Conservation (phyloP, 805 yeast genomes). For the Starmerella stellata region DNA sequence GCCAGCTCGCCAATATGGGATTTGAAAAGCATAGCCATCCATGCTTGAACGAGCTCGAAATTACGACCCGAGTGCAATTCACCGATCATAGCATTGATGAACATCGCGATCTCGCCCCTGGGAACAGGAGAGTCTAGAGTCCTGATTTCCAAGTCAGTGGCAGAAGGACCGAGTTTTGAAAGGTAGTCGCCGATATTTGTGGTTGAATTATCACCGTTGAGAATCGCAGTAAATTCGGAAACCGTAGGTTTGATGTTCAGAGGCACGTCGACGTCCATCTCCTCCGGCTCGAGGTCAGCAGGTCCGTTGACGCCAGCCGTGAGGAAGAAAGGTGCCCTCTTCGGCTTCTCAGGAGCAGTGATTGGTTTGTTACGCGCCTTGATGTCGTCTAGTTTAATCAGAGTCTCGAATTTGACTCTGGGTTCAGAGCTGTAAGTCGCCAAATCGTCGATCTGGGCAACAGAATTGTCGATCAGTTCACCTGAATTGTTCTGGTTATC, state of each 20-base stretch:
- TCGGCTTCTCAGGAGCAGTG: slow-evolving; percentile 74
- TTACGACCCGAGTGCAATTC: slow-evolving; percentile 42
- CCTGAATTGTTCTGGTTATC: slow-evolving; percentile 23
- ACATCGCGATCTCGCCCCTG: slow-evolving; percentile 42
- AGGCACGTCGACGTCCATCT: not conserved
- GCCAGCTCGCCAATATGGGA: slow-evolving; percentile 37
- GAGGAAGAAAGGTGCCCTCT: slow-evolving; percentile 66
- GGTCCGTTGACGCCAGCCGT: not conserved
- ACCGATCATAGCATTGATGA: slow-evolving; percentile 45
- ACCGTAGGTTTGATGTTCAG: slow-evolving; percentile 1
- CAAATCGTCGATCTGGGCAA: slow-evolving; percentile 25
- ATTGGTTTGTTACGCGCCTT: slow-evolving; percentile 75
- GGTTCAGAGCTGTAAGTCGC: slow-evolving; percentile 65
- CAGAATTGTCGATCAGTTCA: slow-evolving; percentile 18
- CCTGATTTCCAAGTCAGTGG: slow-evolving; percentile 71
- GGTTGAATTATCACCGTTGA: slow-evolving; percentile 23
- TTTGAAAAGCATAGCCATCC: slow-evolving; percentile 53
- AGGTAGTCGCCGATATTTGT: slow-evolving; percentile 45
- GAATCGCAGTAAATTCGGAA: slow-evolving; percentile 9
- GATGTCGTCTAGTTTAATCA: slow-evolving; percentile 66
- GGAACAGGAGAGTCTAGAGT: slow-evolving; percentile 51
- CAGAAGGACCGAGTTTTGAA: slow-evolving; percentile 49
- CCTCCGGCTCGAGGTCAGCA: slow-evolving; percentile 20
- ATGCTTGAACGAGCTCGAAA: slow-evolving; percentile 66
- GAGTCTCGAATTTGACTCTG: slow-evolving; percentile 56